Percentiles rank a stretch among this genome's conserved stretches.
Conservation (phyloP, 2,329 filamentous ascomycete species). For the Mariannaea sp. region DNA sequence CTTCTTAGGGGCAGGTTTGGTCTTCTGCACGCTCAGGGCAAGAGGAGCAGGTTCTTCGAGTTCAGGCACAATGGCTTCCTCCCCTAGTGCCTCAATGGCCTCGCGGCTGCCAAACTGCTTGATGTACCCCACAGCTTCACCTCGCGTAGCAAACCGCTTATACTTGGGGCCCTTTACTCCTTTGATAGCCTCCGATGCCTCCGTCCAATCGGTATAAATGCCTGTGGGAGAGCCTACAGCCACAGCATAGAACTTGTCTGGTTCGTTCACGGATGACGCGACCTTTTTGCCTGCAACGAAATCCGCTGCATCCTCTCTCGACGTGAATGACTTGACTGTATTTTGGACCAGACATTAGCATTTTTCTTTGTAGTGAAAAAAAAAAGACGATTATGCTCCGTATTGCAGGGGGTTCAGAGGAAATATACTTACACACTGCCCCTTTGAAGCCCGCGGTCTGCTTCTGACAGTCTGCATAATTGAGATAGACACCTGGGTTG, state of each 20-base stretch:
- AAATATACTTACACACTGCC: constrained; percentile 67
- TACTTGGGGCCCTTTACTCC: constrained; percentile 73
- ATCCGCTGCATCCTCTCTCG: constrained; percentile 74
- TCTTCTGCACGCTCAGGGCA: constrained; percentile 28
- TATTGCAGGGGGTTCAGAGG: background rate
- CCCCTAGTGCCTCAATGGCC: constrained; percentile 49
- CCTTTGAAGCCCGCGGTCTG: constrained; percentile 66
- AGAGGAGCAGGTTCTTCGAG: constrained; percentile 19
- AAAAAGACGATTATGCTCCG: background rate
- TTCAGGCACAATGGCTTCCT: constrained; percentile 31
- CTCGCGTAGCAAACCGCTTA: constrained; percentile 69
- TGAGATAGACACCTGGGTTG: constrained; percentile 64
- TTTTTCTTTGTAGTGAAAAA: background rate
- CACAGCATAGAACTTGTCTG: constrained; percentile 63
- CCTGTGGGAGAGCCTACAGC: constrained; percentile 63
- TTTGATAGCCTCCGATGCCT: constrained; percentile 73
- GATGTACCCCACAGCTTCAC: constrained; percentile 81
- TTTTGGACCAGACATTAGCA: constrained; percentile 18
- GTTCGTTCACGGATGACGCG: constrained; percentile 46
- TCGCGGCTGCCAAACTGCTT: constrained; percentile 50
- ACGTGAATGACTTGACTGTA: constrained; percentile 79
- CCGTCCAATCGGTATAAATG: constrained; percentile 68
- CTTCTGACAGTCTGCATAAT: constrained; percentile 64
- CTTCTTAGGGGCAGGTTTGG: constrained; percentile 38
- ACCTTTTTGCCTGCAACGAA: constrained; percentile 68